phyloP scores from a whole-genome alignment of 2,329 filamentous ascomycete genomes.

The Fusarium acutatum region DNA sequence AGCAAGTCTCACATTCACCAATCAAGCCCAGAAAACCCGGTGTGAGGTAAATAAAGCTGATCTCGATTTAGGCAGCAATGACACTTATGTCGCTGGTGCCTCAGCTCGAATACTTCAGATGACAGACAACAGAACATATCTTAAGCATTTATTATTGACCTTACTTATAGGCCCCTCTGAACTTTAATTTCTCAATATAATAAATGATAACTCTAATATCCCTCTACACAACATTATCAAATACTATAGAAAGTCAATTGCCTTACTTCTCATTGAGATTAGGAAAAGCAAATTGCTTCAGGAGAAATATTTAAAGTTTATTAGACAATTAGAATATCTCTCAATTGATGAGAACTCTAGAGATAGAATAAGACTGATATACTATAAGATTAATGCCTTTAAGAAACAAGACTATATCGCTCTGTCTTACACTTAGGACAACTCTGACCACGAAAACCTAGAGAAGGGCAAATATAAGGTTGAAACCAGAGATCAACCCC shows the following conservation, averaged over 20 bases:
- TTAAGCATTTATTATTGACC: not conserved
- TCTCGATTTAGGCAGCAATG: not conserved
- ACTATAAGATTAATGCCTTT: not conserved
- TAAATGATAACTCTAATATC: not conserved
- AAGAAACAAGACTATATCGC: not conserved
- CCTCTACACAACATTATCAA: not conserved
- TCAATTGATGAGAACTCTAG: not conserved
- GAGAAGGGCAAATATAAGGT: not conserved
- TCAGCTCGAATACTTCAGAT: not conserved
- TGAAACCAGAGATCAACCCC: not conserved
- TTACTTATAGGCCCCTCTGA: not conserved
- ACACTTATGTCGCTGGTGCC: not conserved
- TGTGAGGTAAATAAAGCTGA: not conserved
- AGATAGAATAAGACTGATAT: not conserved
- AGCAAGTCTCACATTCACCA: not conserved
- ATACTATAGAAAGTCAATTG: not conserved
- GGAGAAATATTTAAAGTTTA: not conserved
- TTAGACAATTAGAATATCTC: not conserved
- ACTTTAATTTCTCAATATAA: not conserved
- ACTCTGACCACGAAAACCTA: not conserved
- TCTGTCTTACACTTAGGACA: not conserved
- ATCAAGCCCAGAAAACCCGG: not conserved
- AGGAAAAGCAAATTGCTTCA: not conserved
- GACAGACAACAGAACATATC: not conserved
- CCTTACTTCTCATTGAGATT: not conserved